Evolutionary conservation across 805 yeast species (phyloP), one percentile per base, ranked within the genome.

Genomic region (Candida ipomoeae): DNA sequence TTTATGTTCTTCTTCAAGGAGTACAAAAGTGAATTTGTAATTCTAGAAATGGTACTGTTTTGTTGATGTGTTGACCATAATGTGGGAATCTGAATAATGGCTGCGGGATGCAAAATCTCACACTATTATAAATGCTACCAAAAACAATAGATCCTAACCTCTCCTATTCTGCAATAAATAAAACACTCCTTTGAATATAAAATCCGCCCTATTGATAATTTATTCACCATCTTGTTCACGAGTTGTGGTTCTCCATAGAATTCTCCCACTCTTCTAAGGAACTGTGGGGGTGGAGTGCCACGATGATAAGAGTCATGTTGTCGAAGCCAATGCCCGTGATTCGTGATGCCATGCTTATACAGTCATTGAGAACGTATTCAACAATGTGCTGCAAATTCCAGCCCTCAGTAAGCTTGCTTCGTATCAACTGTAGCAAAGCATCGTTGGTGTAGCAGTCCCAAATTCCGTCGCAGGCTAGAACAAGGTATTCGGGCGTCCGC

Each of bases 311-410:
- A 0, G 91, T 85, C 92, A 87, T 87, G 61, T 87, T 87, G 64
- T 87, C 95, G 58, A 84, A 86, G 0, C 95, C 95, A 23, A 85
- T 79, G 2, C 94, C 94, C 0, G 92, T 87, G 31, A 78, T 74
- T 34, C 85, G 82, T 56, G 84, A 80, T 1, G 92, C 91, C 78
- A 82, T 80, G 6, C 81, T 75, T 46, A 87, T 76, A 50, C 89
- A 83, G 54, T 80, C 82, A 55, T 85, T 87, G 48, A 87, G 65
- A 2, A 86, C 64, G 49, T 76, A 74, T 46, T 82, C 84, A 17
- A 79, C 74, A 20, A 85, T 82, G 41, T 79, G 81, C 40, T 82
- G 80, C 20, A 85, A 64, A 51, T 73, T 77, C 66, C 81, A 74
- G 1, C 87, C 89, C 31, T 78, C 58, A 0, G 79, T 70, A 48